phyloP scores from a whole-genome alignment of 345 rosid genomes.

The Pistacia vera region DNA sequence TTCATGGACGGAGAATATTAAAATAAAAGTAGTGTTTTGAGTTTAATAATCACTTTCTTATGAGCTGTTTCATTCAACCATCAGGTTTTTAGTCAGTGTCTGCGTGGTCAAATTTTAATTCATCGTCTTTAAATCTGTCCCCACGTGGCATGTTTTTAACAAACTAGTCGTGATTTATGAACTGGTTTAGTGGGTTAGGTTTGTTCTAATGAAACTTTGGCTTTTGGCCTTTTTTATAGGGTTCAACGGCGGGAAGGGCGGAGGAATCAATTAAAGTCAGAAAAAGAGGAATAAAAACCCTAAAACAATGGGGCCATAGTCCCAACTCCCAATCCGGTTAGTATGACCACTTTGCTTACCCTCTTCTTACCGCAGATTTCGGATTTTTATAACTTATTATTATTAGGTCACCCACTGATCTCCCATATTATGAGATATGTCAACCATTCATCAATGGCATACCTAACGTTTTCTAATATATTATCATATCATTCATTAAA shows the following conservation, averaged over 20 bases:
- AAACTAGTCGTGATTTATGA: neutral
- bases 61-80: conserved; percentile 2
- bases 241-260: conserved; percentile 54
- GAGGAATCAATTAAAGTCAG: conserved; percentile 7
- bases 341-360: conserved; percentile 11
- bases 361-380: conserved; percentile 21
- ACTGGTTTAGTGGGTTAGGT: neutral
- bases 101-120: conserved; percentile 5
- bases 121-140: neutral
- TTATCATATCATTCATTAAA: neutral
- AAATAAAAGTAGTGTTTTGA: neutral
- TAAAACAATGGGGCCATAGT: conserved; percentile 18
- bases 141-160: conserved; percentile 13
- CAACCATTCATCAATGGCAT: neutral
- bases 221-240: neutral
- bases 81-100: neutral
- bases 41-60: neutral
- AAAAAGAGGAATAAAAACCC: neutral
- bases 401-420: neutral
- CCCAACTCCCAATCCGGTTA: conserved; percentile 2
- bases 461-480: neutral
- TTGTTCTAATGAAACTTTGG: neutral
- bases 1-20: neutral
- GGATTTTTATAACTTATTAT: conserved; percentile 5
- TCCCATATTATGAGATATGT: neutral